These are phyloP conservation scores for Saccharomycopsis hybrid DNA, from an alignment of 1,139 yeast genomes.

Conservation along the genomic window DNA sequence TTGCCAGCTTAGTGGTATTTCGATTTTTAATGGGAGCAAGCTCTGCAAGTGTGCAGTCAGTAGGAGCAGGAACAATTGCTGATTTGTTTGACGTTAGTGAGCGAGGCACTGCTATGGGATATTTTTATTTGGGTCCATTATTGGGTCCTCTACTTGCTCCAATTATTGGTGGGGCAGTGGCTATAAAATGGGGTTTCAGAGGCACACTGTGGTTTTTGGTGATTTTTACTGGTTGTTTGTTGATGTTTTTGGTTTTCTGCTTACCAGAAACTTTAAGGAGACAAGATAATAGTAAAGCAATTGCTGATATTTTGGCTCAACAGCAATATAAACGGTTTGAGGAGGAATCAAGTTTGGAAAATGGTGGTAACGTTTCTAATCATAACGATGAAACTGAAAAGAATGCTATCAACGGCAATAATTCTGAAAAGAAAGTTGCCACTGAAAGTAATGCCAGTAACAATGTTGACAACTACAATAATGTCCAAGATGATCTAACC, in stretches of 20 bases:
- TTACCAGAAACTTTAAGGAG: slow-evolving; percentile 72
- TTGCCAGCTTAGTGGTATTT: slow-evolving; percentile 58
- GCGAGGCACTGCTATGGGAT: slow-evolving; percentile 77
- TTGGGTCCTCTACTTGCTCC: slow-evolving; percentile 81
- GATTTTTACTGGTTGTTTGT: slow-evolving; percentile 53
- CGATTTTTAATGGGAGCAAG: slow-evolving; percentile 74
- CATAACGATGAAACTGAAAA: slow-evolving; percentile 18
- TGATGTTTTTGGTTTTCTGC: slow-evolving; percentile 43
- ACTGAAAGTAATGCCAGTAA: neutral
- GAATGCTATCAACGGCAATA: neutral
- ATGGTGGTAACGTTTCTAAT: neutral
- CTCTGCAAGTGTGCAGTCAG: slow-evolving; percentile 81
- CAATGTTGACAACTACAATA: neutral
- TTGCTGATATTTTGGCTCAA: slow-evolving; percentile 38
- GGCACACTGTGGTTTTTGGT: slow-evolving; percentile 85
- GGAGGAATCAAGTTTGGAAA: slow-evolving; percentile 5
- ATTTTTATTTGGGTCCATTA: slow-evolving; percentile 74
- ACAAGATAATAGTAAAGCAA: slow-evolving; percentile 43
- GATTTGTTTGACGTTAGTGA: slow-evolving; percentile 64
- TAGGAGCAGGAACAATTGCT: slow-evolving; percentile 84
- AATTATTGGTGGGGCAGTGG: slow-evolving; percentile 71
- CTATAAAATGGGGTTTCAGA: slow-evolving; percentile 77
- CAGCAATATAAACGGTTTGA: no score
- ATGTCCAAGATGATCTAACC: neutral
- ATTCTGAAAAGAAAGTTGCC: neutral